Percentiles rank a stretch among this genome's conserved stretches.
These are phyloP conservation scores for Fusarium nodosum DNA, from an alignment of 2,329 filamentous ascomycete species.

Conservation along the genomic window DNA sequence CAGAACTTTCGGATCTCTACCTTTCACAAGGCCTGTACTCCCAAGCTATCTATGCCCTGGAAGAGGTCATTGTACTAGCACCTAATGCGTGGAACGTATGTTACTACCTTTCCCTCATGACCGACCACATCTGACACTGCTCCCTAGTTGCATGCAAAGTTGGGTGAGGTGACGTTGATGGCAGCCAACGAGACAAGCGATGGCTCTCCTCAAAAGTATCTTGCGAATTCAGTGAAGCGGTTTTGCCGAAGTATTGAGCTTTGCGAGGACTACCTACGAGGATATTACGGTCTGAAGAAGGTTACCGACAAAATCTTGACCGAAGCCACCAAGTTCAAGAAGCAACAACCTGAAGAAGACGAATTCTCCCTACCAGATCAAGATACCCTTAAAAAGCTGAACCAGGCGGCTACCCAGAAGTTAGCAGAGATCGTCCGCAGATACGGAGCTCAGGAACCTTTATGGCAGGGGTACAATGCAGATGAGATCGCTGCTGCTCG, in stretches of 20 bases:
- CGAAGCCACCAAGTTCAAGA: constrained; percentile 59
- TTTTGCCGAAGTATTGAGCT: constrained; percentile 94
- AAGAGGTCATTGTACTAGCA: constrained; percentile 87
- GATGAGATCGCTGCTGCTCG: constrained; percentile 79
- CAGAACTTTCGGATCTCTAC: constrained; percentile 91
- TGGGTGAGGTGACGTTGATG: constrained; percentile 87
- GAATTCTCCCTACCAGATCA: constrained; percentile 68
- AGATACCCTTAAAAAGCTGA: constrained; percentile 74
- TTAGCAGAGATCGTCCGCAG: constrained; percentile 81
- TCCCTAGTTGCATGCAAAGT: constrained; percentile 82
- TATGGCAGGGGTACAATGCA: constrained; percentile 80
- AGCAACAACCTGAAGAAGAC: constrained; percentile 63
- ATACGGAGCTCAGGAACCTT: constrained; percentile 69
- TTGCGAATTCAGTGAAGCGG: constrained; percentile 82
- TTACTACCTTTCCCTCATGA: constrained; percentile 23
- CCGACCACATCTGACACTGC: constrained; percentile 40
- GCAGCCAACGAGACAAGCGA: constrained; percentile 64
- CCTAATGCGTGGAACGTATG: constrained; percentile 97
- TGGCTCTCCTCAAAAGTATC: constrained; percentile 62
- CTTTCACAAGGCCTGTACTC: constrained; percentile 80
- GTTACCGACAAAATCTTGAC: constrained; percentile 65
- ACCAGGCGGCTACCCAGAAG: constrained; percentile 79
- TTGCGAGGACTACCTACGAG: constrained; percentile 91
- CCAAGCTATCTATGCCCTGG: constrained; percentile 88
- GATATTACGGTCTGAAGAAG: constrained; percentile 91